Base-by-base conservation (phyloP, 2,329 filamentous ascomycete genomes). In the Pyrenophora graminea region DNA sequence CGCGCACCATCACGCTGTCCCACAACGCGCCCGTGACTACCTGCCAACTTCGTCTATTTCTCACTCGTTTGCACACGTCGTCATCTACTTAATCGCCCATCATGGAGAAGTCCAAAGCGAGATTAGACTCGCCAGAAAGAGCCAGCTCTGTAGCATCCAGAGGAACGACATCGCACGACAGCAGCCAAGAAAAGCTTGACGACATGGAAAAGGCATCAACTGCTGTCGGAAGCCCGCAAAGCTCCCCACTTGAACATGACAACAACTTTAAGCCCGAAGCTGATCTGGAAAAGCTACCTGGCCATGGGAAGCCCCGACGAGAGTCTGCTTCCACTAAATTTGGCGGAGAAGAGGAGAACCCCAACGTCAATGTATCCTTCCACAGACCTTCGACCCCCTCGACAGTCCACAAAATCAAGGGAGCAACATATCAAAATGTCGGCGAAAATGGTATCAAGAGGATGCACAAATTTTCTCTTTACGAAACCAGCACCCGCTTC, bases 381-480 rank as follows among this genome's bases (percentile, higher is more conserved):
- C 67, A 72, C 46, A 62, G 74, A 50, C 69, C 70, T 17, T 65
- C 65, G n/a, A 76, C 74, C 47, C 74, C 75, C 6, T 62, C 70
- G 9, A 63, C 64, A 23, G 66, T 72, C 47, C 71, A 74, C 40
- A 69, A 73, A 41, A 64, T 64, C 48, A 76, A 70, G 45, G 67
- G 63, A 21, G 67, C 72, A n/a, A 66, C 64, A 9, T 76, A 75
- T 44, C 68, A 72, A 33, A 76, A 74, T 51, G 73, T 75, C 43
- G 74, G 74, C 3, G 76, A 77, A 43, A 72, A 71, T 34, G 74
- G 74, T 3, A 68, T 77, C 34, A 73, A 74, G 56, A 69, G 73
- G 43, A 96, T 99, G 91, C 91, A 97, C 78, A 95, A 94, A 67
- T 97, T 96, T 74, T 94, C 90, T n/a, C 78, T 99, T 18, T 97